Evolutionary conservation across 345 rosid genomes (phyloP), one percentile per base, ranked within the genome.

Genomic region (Citrus maxima): DNA sequence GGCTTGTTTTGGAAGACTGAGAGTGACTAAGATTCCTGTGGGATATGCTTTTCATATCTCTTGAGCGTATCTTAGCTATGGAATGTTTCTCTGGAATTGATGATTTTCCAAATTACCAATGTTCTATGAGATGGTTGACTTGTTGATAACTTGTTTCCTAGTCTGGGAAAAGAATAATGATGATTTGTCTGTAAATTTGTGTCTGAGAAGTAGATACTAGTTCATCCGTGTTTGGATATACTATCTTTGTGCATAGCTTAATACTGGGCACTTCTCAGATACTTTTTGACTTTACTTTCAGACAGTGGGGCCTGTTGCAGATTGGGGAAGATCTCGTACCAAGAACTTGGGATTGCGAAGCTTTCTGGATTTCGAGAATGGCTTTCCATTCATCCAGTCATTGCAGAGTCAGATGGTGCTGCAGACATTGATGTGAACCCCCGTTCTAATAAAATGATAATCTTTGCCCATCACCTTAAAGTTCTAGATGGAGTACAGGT

Each of bases 401-500:
- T 87, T 78, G 81, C 90, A 19, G 83, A 88, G 42, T 60, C 84
- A 81, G 92, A 90, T 77, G 87, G 77, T 19, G 73, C 63, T 34
- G 80, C 82, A 67, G 89, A 89, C 74, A 75, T 87, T 71, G 88
- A 84, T 82, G 78, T 70, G 32, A 86, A 84, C 70, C 69, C 82
- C 32, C 81, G 83, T 81, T 83, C 88, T 72, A 86, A 78, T 72
- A 95, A 95, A 81, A 95, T 91, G 98, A 87, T 95, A 72, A 86
- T 95, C 83, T 95, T 95, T 87, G 99, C 92, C 64, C 98, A 95
- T 87, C 99, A 95, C 81, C 98, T 87, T 80, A 93, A 88, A 89
- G 99, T 95, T 88, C 94, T 95, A 67, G 90, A 95, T 85, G 89
- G 96, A 73, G 85, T 95, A 77, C 97, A 95, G 93, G 99, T 95